phyloP scores from a whole-genome alignment of 352 stramenopile genomes.

The Globisporangium echinulatum region DNA sequence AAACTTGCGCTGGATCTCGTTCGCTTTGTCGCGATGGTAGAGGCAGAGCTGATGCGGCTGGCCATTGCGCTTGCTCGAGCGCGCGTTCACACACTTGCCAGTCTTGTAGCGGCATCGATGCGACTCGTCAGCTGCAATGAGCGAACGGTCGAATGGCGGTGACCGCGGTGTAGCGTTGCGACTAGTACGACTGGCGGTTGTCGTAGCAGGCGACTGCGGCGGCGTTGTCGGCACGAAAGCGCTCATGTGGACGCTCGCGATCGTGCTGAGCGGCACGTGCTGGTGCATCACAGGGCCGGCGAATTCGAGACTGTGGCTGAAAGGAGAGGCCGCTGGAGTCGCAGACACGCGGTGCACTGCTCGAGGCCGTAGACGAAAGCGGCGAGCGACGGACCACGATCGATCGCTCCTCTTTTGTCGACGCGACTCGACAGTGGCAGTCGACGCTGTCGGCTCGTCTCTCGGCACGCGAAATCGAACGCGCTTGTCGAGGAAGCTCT shows the following conservation, averaged over 20 bases:
- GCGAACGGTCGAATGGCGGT: background rate
- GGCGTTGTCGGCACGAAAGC: background rate
- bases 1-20: constrained; percentile 88
- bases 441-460: background rate
- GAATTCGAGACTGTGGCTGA: constrained; percentile 12
- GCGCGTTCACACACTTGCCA: constrained; percentile 78
- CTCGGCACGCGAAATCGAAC: constrained; percentile 1
- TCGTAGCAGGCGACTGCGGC: background rate
- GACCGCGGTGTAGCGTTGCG: background rate
- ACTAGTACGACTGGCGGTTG: background rate
- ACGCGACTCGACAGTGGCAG: too few relatives aligned
- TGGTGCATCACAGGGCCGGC: constrained; percentile 11
- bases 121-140: constrained; percentile 3
- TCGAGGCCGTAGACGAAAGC: constrained; percentile 8
- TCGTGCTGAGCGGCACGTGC: constrained; percentile 2
- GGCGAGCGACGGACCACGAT: background rate
- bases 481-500: background rate
- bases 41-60: constrained; percentile 83
- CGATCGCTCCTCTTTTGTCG: background rate
- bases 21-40: constrained; percentile 86
- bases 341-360: background rate
- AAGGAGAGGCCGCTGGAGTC: background rate
- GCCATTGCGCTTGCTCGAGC: constrained; percentile 81
- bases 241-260: constrained; percentile 4
- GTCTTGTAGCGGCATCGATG: constrained; percentile 78